These are phyloP conservation scores for Radiomyces spectabilis DNA, from an alignment of 192 early-diverging fungal genomes.

Conservation along the genomic window DNA sequence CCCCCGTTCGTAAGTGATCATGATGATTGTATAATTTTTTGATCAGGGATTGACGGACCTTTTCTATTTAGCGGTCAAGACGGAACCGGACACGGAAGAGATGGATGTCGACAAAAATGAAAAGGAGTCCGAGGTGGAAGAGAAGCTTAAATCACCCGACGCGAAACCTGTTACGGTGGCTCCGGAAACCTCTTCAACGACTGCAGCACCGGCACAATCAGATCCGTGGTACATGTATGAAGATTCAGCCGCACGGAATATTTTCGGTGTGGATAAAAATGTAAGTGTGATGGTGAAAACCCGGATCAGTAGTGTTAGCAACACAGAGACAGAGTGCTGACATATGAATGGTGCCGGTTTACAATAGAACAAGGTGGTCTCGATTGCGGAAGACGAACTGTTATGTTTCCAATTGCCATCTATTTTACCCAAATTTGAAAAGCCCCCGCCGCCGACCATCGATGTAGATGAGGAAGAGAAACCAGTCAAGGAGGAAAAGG, in stretches of 20 bases:
- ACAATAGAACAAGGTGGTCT: constrained; percentile 2
- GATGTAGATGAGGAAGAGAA: constrained; percentile 28
- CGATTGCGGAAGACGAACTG: constrained; percentile 34
- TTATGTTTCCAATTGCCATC: constrained; percentile 59
- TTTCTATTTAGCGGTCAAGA: too few species aligned
- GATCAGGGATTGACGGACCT: too few species aligned
- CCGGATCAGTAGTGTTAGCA: too few species aligned
- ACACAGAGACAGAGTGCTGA: too few species aligned
- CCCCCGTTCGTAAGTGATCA: too few species aligned
- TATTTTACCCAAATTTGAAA: constrained; percentile 47
- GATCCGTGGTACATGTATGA: constrained; percentile 5
- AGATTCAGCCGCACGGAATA: constrained; percentile 16
- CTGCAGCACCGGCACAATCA: not conserved
- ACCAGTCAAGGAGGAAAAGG: constrained; percentile 6
- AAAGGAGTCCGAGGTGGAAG: not conserved
- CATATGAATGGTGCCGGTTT: not conserved
- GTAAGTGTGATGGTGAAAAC: not conserved
- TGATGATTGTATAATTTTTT: too few species aligned
- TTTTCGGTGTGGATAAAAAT: constrained; percentile 14
- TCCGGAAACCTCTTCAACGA: too few species aligned
- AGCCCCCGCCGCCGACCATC: constrained; percentile 5
- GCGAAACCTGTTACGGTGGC: not conserved
- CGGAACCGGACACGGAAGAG: not conserved
- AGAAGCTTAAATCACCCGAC: not conserved
- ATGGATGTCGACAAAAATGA: not conserved